Evolutionary conservation across 495 filamentous ascomycete genomes (phyloP).

Genomic region (Endocarpon pusillum): DNA sequence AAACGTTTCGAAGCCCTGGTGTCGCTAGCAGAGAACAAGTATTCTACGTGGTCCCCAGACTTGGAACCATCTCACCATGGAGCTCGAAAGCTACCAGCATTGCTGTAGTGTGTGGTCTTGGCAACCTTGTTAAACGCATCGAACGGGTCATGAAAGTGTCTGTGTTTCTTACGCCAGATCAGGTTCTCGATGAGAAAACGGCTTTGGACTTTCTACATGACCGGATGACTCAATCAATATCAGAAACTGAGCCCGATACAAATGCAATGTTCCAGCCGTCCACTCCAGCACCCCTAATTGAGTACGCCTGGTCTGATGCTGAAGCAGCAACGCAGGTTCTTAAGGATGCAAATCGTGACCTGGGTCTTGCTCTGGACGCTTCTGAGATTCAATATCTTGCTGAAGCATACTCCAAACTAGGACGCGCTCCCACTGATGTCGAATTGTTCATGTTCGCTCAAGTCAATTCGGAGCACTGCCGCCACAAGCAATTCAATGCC

Average conservation of each 20-base stretch:
- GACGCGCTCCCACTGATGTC: constrained; percentile 64
- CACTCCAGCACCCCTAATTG: constrained; percentile 53
- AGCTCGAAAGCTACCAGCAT: constrained; percentile 91
- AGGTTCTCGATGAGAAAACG: constrained; percentile 27
- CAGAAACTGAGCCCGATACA: constrained; percentile 45
- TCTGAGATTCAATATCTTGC: constrained; percentile 90
- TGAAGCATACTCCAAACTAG: constrained; percentile 60
- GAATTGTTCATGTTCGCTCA: constrained; percentile 99
- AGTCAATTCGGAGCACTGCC: constrained; percentile 49
- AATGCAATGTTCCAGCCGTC: constrained; percentile 61
- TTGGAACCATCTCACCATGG: constrained; percentile 86
- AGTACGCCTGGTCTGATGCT: constrained; percentile 39
- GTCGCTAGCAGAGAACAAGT: constrained; percentile 19
- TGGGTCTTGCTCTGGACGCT: constrained; percentile 73
- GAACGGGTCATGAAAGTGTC: constrained; percentile 64
- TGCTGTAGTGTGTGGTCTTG: constrained; percentile 75
- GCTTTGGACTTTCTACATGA: constrained; percentile 66
- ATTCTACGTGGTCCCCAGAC: constrained; percentile 60
- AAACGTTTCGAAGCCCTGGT: too few species aligned
- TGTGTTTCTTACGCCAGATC: constrained; percentile 18
- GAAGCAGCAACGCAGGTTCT: too few species aligned
- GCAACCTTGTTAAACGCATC: constrained; percentile 56
- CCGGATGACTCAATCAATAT: constrained; percentile 79
- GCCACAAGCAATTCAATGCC: constrained; percentile 84
- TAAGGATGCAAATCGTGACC: constrained; percentile 60